Evolutionary conservation across 1,284 basidiomycete genomes (phyloP).

Genomic region (Neolentinus lepideus): DNA sequence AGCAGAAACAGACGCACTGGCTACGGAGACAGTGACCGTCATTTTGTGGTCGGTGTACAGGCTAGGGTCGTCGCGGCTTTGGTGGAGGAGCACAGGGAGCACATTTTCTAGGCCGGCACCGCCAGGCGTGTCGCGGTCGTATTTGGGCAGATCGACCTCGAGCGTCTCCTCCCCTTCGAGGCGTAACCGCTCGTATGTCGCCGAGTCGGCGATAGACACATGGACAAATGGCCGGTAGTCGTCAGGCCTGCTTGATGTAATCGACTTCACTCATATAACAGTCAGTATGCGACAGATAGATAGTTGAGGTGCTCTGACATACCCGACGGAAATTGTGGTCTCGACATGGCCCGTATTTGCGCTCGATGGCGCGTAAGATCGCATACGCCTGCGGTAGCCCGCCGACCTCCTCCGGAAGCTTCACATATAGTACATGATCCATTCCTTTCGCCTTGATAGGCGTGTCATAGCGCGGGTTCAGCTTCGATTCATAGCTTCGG

Average conservation of each 20-base stretch:
- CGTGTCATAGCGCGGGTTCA: too few relatives aligned
- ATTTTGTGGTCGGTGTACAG: neutral
- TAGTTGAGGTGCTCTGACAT: neutral
- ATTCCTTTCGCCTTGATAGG: too few relatives aligned
- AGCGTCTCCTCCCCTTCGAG: neutral
- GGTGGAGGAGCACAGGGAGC: neutral
- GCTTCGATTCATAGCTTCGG: too few relatives aligned
- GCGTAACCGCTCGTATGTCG: neutral
- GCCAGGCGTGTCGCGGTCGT: neutral
- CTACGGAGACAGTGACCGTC: too few relatives aligned
- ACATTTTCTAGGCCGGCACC: neutral
- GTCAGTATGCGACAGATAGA: neutral
- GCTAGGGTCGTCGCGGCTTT: neutral
- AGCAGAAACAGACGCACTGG: neutral
- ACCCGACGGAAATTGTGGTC: neutral
- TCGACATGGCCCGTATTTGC: neutral
- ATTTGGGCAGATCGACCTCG: neutral
- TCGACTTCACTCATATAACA: neutral
- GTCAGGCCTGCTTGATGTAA: neutral
- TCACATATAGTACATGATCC: too few relatives aligned
- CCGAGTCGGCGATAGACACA: neutral
- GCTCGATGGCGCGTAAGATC: too few relatives aligned
- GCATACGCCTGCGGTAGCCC: too few relatives aligned
- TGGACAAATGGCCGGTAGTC: neutral
- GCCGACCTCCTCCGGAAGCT: too few relatives aligned